Percentiles rank a stretch among this genome's conserved stretches.
phyloP scores from a whole-genome alignment of 2,329 filamentous ascomycete species.

The Colletotrichum sp. region DNA sequence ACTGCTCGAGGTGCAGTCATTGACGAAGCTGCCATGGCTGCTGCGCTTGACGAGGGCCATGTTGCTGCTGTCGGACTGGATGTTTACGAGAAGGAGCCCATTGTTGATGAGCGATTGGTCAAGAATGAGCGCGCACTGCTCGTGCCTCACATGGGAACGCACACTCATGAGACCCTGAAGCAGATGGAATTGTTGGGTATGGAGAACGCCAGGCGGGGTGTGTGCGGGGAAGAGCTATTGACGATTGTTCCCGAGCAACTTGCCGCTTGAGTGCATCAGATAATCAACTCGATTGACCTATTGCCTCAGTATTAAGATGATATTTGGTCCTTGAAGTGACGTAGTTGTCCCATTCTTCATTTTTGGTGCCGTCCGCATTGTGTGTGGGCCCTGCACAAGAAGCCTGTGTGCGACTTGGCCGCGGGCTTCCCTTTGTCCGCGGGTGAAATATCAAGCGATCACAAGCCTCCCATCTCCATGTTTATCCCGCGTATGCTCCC shows the following conservation, averaged over 20 bases:
- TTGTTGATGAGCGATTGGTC: constrained; percentile 64
- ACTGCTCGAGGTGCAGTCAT: constrained; percentile 63
- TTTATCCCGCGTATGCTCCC: not conserved
- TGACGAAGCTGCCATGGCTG: constrained; percentile 59
- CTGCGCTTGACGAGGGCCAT: constrained; percentile 57
- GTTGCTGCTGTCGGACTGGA: constrained; percentile 61
- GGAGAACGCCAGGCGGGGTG: constrained; percentile 29
- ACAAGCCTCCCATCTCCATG: not conserved
- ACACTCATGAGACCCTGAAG: constrained; percentile 57
- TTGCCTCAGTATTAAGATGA: not conserved
- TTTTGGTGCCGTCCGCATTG: not conserved
- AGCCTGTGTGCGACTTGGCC: not conserved
- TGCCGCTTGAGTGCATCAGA: not conserved
- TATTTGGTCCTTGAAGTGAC: not conserved
- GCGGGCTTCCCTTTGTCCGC: constrained; percentile 7
- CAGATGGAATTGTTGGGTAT: constrained; percentile 33
- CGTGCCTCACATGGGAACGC: constrained; percentile 72
- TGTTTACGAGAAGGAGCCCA: constrained; percentile 64
- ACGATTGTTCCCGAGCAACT: constrained; percentile 19
- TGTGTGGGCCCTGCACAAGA: not conserved
- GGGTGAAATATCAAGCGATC: not conserved
- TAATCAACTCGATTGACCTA: not conserved
- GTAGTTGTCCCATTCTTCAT: not conserved
- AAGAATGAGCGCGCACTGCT: constrained; percentile 65
- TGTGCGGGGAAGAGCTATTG: constrained; percentile 20